A percentile compares a stretch with the other conserved stretches of the same genome.
These are phyloP conservation scores for Carex arenaria DNA, from an alignment of 202 grass and related monocot genomes.

Conservation along the genomic window DNA sequence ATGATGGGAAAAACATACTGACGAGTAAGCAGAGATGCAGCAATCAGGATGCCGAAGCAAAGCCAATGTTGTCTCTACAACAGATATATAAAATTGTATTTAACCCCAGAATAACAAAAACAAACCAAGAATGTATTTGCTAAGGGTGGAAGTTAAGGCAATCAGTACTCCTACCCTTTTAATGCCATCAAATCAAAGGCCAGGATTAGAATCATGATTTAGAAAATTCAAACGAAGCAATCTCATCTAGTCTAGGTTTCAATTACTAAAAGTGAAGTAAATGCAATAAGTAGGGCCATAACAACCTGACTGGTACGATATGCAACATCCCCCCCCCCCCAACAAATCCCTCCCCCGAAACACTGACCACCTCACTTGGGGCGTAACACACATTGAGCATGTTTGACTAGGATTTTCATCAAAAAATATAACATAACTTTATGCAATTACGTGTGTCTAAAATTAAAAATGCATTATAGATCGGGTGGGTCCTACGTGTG, in stretches of 20 bases:
- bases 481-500: not conserved
- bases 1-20: conserved; percentile 41
- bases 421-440: not conserved
- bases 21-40: conserved; percentile 93
- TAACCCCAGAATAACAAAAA: not conserved
- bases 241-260: not conserved
- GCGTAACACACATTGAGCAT: not conserved
- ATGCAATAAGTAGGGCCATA: not conserved
- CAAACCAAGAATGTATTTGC: conserved; percentile 15
- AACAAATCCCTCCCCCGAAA: not conserved
- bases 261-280: not conserved
- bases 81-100: conserved; percentile 21
- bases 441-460: not conserved
- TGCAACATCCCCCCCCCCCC: not conserved
- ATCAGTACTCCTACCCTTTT: not conserved
- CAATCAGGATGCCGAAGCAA: conserved; percentile 98
- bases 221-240: not conserved
- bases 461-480: not conserved
- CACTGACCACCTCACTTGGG: not conserved
- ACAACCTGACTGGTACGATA: not conserved
- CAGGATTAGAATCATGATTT: not conserved
- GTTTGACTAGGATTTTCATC: not conserved
- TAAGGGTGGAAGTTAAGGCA: not conserved
- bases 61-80: conserved; percentile 87
- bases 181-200: not conserved